Conservation (phyloP, 1,139 yeast genomes). For the Lodderomyces parapsilosis region DNA sequence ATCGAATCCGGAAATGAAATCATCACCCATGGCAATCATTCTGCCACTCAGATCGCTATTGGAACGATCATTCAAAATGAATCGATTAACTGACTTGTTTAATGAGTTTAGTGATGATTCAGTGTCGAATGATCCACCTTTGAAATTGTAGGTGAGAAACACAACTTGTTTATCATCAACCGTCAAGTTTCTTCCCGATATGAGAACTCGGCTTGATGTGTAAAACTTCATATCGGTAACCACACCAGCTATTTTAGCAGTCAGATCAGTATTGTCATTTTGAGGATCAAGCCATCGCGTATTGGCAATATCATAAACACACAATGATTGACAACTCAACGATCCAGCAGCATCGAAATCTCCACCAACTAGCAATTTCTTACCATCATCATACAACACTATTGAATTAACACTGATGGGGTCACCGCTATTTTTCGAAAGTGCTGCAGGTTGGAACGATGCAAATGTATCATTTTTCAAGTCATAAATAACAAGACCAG, state of each 20-base stretch:
- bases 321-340: slow-evolving; percentile 59
- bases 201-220: slow-evolving; percentile 48
- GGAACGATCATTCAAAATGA: slow-evolving; percentile 51
- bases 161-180: slow-evolving; percentile 31
- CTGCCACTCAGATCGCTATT: slow-evolving; percentile 45
- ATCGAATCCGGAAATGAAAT: slow-evolving; percentile 49
- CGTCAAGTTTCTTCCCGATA: slow-evolving; percentile 58
- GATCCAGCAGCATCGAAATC: slow-evolving; percentile 62
- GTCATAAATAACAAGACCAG: slow-evolving; percentile 56
- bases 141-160: slow-evolving; percentile 56
- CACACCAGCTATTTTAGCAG: slow-evolving; percentile 43
- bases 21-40: slow-evolving; percentile 55
- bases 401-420: slow-evolving; percentile 50
- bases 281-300: slow-evolving; percentile 57
- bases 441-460: slow-evolving; percentile 48
- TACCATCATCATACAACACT: slow-evolving; percentile 48
- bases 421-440: slow-evolving; percentile 24
- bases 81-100: slow-evolving; percentile 41
- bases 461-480: slow-evolving; percentile 38
- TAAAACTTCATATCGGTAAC: slow-evolving; percentile 57
- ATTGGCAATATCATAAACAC: slow-evolving; percentile 60
- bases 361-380: slow-evolving; percentile 73
- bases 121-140: slow-evolving; percentile 24
- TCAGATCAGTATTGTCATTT: slow-evolving; percentile 26
- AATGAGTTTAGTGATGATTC: slow-evolving; percentile 24